Evolutionary conservation across 257 asterid species (phyloP).

Genomic region (Knoxia roxburghii): DNA sequence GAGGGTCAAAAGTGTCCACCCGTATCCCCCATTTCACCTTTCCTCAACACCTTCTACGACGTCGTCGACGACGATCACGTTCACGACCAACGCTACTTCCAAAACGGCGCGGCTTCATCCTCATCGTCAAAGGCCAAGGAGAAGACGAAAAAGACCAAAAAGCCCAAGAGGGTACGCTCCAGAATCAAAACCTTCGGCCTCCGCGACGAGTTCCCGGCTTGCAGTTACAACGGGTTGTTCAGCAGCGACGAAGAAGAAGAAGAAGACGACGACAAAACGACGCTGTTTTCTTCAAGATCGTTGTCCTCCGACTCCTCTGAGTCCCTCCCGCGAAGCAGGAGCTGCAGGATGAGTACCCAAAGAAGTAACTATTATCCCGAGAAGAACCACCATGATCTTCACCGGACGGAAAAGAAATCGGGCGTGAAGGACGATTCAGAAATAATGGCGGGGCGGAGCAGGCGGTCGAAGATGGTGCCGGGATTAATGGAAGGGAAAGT

Average conservation of each 20-base stretch:
- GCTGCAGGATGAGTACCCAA: no score
- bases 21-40: slow-evolving; percentile 40
- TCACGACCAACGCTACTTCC: slow-evolving; percentile 2
- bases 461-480: not conserved
- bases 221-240: slow-evolving; percentile 21
- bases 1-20: slow-evolving; percentile 55
- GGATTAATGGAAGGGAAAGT: slow-evolving; percentile 9
- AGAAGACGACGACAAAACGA: slow-evolving; percentile 20
- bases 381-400: not conserved
- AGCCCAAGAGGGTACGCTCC: slow-evolving; percentile 10
- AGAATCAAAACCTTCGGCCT: slow-evolving; percentile 10
- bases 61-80: not conserved
- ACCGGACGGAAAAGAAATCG: not conserved
- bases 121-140: not conserved
- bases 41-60: slow-evolving; percentile 10
- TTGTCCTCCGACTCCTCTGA: slow-evolving; percentile 29
- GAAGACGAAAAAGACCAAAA: slow-evolving; percentile 6
- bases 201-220: slow-evolving; percentile 20
- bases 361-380: no score
- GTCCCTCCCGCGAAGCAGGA: slow-evolving; percentile 4
- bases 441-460: not conserved
- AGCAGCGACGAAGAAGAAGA: slow-evolving; percentile 20
- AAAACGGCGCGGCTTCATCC: not conserved
- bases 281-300: slow-evolving; percentile 32
- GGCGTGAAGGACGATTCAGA: not conserved